A percentile compares a stretch with the other conserved stretches of the same genome.
These are phyloP conservation scores for Tetraselmis chui DNA, from an alignment of 139 green algal species.

Conservation along the genomic window DNA sequence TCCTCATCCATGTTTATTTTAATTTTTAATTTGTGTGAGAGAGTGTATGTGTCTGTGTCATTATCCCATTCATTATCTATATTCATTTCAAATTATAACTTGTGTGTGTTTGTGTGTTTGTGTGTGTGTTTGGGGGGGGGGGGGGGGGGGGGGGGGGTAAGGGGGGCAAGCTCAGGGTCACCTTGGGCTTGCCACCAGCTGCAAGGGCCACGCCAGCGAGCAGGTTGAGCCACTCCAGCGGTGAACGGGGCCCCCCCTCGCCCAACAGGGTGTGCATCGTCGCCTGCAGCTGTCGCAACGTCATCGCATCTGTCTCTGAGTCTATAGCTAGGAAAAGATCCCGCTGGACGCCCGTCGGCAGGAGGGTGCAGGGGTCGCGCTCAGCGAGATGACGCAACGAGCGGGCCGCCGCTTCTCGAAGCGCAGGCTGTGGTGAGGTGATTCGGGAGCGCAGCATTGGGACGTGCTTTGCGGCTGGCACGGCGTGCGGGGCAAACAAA, in stretches of 20 bases:
- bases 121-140: too few relatives aligned
- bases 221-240: not conserved
- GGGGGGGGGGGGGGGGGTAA: too few relatives aligned
- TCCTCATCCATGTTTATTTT: too few relatives aligned
- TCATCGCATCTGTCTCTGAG: not conserved
- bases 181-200: too few relatives aligned
- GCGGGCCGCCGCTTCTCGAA: slow-evolving; percentile 71
- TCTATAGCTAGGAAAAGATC: not conserved
- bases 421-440: slow-evolving; percentile 52
- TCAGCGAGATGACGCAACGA: slow-evolving; percentile 86
- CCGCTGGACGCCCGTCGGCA: slow-evolving; percentile 16
- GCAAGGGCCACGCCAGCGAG: not conserved
- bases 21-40: too few relatives aligned
- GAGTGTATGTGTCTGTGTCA: too few relatives aligned
- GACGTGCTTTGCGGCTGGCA: slow-evolving; percentile 56
- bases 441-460: slow-evolving; percentile 53
- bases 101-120: too few relatives aligned
- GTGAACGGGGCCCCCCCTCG: slow-evolving; percentile 9
- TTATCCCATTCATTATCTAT: too few relatives aligned
- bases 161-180: too few relatives aligned
- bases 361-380: slow-evolving; percentile 45
- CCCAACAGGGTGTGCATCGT: slow-evolving; percentile 53
- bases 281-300: slow-evolving; percentile 35
- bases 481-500: slow-evolving; percentile 82
- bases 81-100: too few relatives aligned